Evolutionary conservation across 2,329 filamentous ascomycete genomes (phyloP), one percentile per base, ranked within the genome.

Genomic region (Fusarium sulawesiense): DNA sequence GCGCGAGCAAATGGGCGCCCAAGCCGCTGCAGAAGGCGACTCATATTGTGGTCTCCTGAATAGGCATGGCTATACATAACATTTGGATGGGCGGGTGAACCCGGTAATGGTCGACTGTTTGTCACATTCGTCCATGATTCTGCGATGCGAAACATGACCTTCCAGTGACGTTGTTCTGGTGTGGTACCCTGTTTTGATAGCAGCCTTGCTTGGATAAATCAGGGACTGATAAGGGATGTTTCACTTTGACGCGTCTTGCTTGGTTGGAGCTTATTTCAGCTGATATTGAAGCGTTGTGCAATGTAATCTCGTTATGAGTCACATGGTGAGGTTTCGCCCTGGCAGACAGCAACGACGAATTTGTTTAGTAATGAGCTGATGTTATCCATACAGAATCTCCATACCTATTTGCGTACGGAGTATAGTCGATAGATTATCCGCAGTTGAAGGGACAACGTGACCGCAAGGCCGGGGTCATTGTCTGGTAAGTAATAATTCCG

Each of bases 141-240:
- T 56, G 42, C 44, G 34, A 42, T 66, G 56, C 48, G 50, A 68
- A 60, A 61, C 48, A 65, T 55, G 50, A 56, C 45, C 58, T 53
- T 48, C 64, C 68, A 68, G 68, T 71, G 68, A 71, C 68, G 68
- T 71, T 46, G 59, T 54, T 41, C 47, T 53, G 68, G 57, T 40
- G 59, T 44, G 45, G 48, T 56, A 42, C 65, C 54, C 55, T 65
- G 67, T 48, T 56, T 56, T 46, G 27, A 64, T 23, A 42, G 27
- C 50, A 68, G 67, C 63, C 64, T 60, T 57, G 42, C 21, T 46
- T 34, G 27, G 46, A 56, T 53, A 23, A 51, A 64, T 55, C 68
- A 51, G 62, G 45, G 50, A 47, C 55, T 37, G 67, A 61, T 65
- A 64, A 68, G 50, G 60, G 40, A 45, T 48, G 40, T 55, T 71